Percentiles rank a stretch among this genome's conserved stretches.
These are phyloP conservation scores for Emericellopsis atlantica DNA, from an alignment of 2,329 filamentous ascomycete species.

Conservation along the genomic window DNA sequence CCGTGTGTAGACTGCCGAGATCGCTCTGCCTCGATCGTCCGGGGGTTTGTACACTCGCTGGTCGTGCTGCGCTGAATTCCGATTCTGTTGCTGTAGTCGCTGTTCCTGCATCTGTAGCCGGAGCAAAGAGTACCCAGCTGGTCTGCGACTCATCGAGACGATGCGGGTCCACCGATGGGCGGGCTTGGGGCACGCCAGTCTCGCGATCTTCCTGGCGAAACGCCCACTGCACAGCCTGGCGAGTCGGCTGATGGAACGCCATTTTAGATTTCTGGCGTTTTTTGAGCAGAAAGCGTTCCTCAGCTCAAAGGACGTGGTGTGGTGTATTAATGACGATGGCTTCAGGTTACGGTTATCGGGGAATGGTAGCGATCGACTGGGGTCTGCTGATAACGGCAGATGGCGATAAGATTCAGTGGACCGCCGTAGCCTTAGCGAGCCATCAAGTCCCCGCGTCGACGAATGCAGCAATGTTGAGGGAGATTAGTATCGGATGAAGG, in stretches of 20 bases:
- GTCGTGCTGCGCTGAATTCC: constrained; percentile 51
- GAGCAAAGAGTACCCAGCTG: constrained; percentile 85
- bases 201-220: constrained; percentile 14
- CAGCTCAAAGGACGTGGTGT: background rate
- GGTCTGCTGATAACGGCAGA: constrained; percentile 1
- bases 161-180: constrained; percentile 2
- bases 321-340: no score
- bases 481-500: no score
- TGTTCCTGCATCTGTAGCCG: constrained; percentile 42
- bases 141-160: constrained; percentile 64
- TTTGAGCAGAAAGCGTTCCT: background rate
- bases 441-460: no score
- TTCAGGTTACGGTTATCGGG: no score
- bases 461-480: no score
- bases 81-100: constrained; percentile 44
- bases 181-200: no score
- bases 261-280: constrained; percentile 18
- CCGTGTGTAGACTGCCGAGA: constrained; percentile 64
- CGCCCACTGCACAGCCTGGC: constrained; percentile 36
- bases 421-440: background rate
- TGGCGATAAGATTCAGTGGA: constrained; percentile 1
- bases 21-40: constrained; percentile 68
- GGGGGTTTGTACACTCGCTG: constrained; percentile 50
- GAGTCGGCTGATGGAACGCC: constrained; percentile 49
- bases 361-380: background rate